Conservation (phyloP, 2,329 filamentous ascomycete species). For the Fusarium falciforme region DNA sequence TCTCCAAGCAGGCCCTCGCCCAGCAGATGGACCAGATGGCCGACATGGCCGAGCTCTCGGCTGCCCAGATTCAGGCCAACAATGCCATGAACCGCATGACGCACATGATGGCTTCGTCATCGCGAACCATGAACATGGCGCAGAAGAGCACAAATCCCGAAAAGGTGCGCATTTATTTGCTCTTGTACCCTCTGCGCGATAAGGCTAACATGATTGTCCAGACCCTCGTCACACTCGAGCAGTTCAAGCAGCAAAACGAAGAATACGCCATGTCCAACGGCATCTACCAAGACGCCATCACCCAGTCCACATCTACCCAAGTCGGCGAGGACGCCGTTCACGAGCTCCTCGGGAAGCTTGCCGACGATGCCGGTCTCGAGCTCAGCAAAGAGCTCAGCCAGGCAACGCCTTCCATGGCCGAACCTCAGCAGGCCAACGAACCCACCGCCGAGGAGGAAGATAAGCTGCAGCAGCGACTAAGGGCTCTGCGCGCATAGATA, state of each 20-base stretch:
- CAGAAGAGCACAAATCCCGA: conserved; percentile 70
- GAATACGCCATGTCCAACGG: conserved; percentile 73
- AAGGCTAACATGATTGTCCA: conserved; percentile 36
- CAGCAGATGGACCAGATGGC: conserved; percentile 74
- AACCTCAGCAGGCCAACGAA: conserved; percentile 70
- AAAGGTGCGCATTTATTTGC: conserved; percentile 51
- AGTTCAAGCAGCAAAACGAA: conserved; percentile 72
- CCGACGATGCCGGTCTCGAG: conserved; percentile 89
- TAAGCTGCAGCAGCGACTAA: conserved; percentile 71
- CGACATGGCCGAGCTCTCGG: conserved; percentile 71
- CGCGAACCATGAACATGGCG: conserved; percentile 67
- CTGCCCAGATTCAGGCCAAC: conserved; percentile 72
- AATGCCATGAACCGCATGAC: conserved; percentile 75
- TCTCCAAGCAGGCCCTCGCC: conserved; percentile 71
- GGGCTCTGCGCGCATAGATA: conserved; percentile 64
- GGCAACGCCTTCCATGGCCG: conserved; percentile 66
- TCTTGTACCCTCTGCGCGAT: not conserved
- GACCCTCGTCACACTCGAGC: conserved; percentile 70
- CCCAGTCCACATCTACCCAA: conserved; percentile 78
- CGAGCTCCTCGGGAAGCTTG: conserved; percentile 84
- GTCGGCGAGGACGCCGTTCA: conserved; percentile 87
- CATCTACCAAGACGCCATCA: conserved; percentile 89
- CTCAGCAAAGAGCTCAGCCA: conserved; percentile 78
- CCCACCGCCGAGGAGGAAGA: conserved; percentile 84
- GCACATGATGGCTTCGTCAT: conserved; percentile 71